Percentiles rank a stretch among this genome's conserved stretches.
These are phyloP conservation scores for Groenewaldozyma tartarivorans DNA, from an alignment of 805 yeast genomes.

Conservation along the genomic window DNA sequence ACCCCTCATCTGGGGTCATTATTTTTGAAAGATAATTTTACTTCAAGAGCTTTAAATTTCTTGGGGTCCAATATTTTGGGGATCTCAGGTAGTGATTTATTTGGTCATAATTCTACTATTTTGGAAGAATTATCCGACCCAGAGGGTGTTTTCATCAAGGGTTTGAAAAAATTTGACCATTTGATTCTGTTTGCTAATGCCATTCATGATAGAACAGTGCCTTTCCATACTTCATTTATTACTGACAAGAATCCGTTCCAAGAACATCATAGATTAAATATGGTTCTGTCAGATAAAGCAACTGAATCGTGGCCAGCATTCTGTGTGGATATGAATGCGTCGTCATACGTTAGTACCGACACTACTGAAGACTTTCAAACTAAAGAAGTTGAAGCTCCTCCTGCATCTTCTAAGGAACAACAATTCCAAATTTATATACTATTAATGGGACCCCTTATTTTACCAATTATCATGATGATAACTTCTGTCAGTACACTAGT, in stretches of 20 bases:
- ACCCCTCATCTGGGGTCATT: slow-evolving; percentile 66
- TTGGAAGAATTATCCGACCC: slow-evolving; percentile 48
- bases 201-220: slow-evolving; percentile 76
- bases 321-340: slow-evolving; percentile 19
- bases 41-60: slow-evolving; percentile 34
- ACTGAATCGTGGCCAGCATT: slow-evolving; percentile 4
- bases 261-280: slow-evolving; percentile 36
- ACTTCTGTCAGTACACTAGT: slow-evolving; percentile 15
- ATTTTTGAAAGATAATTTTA: slow-evolving; percentile 33
- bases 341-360: slow-evolving; percentile 9
- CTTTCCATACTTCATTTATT: slow-evolving; percentile 76
- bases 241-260: slow-evolving; percentile 68
- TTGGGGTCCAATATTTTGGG: slow-evolving; percentile 51
- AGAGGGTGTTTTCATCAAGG: slow-evolving; percentile 37
- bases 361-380: not conserved
- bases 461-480: slow-evolving; percentile 14
- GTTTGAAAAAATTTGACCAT: slow-evolving; percentile 46
- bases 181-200: slow-evolving; percentile 63
- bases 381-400: not conserved
- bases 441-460: slow-evolving; percentile 11
- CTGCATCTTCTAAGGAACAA: slow-evolving; percentile 5
- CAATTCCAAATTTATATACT: slow-evolving; percentile 7
- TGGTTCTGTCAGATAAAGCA: slow-evolving; percentile 21
- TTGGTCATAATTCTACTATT: slow-evolving; percentile 39
- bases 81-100: slow-evolving; percentile 66